phyloP scores from a whole-genome alignment of 1,284 basidiomycete genomes.

The Abortiporus biennis region DNA sequence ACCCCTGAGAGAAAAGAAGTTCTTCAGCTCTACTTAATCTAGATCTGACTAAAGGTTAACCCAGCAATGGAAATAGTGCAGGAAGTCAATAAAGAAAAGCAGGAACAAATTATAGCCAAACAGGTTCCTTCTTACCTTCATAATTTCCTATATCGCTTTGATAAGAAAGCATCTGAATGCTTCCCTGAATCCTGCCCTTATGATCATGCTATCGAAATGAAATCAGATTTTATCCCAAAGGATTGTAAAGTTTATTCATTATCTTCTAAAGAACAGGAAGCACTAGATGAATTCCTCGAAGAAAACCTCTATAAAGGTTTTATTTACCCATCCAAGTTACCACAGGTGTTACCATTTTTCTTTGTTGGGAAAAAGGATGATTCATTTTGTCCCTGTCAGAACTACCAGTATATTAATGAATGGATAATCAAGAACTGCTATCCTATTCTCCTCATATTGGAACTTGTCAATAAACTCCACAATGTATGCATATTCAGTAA shows the following conservation, averaged over 20 bases:
- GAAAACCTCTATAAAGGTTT: constrained; percentile 22
- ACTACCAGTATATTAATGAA: constrained; percentile 22
- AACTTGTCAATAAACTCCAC: constrained; percentile 24
- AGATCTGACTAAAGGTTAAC: background rate
- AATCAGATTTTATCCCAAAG: constrained; percentile 8
- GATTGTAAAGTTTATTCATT: constrained; percentile 20
- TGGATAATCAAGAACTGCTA: constrained; percentile 28
- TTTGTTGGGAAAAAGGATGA: constrained; percentile 38
- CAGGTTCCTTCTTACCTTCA: constrained; percentile 10
- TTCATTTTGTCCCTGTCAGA: constrained; percentile 20
- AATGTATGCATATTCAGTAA: constrained; percentile 22
- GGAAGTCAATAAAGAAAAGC: background rate
- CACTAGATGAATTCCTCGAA: constrained; percentile 21
- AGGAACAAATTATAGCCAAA: constrained; percentile 7
- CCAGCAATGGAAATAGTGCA: background rate
- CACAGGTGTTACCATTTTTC: constrained; percentile 26
- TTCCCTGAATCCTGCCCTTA: constrained; percentile 13
- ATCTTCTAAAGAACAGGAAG: constrained; percentile 16
- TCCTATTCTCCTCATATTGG: constrained; percentile 27
- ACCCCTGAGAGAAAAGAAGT: too few species aligned
- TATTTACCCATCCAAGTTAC: constrained; percentile 20
- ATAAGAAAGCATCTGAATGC: constrained; percentile 6
- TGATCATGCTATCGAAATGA: constrained; percentile 16
- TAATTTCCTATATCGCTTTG: constrained; percentile 11
- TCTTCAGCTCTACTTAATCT: too few species aligned